Evolutionary conservation across 371 early-diverging fungal species (phyloP).

Genomic region (Mucor circinelloides): DNA sequence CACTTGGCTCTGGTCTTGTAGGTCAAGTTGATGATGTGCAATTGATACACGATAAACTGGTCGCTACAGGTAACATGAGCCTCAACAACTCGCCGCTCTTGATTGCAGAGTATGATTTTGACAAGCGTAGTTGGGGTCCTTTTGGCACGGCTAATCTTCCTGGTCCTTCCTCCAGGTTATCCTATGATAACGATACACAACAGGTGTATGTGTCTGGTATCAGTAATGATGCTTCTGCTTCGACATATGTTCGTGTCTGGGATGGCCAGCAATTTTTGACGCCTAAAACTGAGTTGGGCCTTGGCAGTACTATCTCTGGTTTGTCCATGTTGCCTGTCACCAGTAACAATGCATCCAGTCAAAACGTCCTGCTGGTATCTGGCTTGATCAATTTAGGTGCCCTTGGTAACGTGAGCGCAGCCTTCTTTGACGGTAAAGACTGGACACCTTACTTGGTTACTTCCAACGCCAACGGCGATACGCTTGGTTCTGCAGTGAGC

Average conservation of each 20-base stretch:
- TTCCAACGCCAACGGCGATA: conserved; percentile 40
- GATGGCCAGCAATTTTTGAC: conserved; percentile 36
- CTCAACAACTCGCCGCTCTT: conserved; percentile 41
- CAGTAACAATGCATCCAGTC: neutral
- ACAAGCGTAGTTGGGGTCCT: conserved; percentile 44
- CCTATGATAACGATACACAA: conserved; percentile 37
- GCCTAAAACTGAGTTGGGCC: conserved; percentile 23
- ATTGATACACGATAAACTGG: conserved; percentile 46
- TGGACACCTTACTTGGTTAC: conserved; percentile 73
- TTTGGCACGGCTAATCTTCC: conserved; percentile 43
- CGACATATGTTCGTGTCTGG: conserved; percentile 38
- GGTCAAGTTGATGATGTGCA: conserved; percentile 55
- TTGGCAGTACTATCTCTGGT: conserved; percentile 35
- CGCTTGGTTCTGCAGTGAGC: conserved; percentile 24
- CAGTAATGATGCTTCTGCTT: conserved; percentile 9
- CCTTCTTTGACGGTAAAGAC: conserved; percentile 62
- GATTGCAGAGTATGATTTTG: conserved; percentile 55
- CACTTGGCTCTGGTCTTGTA: conserved; percentile 38
- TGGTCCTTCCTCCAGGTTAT: conserved; percentile 38
- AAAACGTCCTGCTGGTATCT: conserved; percentile 35
- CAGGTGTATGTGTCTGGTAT: conserved; percentile 49
- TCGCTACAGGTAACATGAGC: conserved; percentile 54
- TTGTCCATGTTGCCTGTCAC: conserved; percentile 25
- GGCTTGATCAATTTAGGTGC: conserved; percentile 52
- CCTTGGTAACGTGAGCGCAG: conserved; percentile 58